These are phyloP conservation scores for Fusarium austroafricanum DNA, from an alignment of 2,329 filamentous ascomycete species.

Conservation along the genomic window DNA sequence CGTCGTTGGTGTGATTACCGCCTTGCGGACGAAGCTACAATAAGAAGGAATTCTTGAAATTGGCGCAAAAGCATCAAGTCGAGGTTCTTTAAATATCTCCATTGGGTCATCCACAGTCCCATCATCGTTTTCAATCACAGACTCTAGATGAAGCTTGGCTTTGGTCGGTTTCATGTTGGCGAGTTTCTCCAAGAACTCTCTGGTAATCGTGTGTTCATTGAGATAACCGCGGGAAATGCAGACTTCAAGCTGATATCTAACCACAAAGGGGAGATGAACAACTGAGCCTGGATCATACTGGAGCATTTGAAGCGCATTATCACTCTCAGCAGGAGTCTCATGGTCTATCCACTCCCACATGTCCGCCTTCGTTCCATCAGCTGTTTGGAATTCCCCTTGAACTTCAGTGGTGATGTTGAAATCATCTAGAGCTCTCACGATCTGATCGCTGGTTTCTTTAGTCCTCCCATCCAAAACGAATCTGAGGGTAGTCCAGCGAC, in stretches of 20 bases:
- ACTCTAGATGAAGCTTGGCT: constrained; percentile 78
- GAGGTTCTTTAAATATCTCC: constrained; percentile 72
- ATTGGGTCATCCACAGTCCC: constrained; percentile 74
- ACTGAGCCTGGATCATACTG: constrained; percentile 25
- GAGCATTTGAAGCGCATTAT: constrained; percentile 48
- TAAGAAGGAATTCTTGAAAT: constrained; percentile 72
- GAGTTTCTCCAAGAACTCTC: constrained; percentile 75
- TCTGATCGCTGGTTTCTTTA: constrained; percentile 53
- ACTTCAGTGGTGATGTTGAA: constrained; percentile 73
- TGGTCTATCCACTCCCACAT: constrained; percentile 52
- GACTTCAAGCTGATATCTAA: constrained; percentile 92
- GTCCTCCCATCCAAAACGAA: constrained; percentile 53
- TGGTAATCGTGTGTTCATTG: constrained; percentile 78
- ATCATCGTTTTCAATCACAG: constrained; percentile 73
- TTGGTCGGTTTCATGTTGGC: constrained; percentile 56
- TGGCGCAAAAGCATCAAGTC: constrained; percentile 60
- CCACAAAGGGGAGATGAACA: constrained; percentile 70
- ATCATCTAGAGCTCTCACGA: constrained; percentile 68
- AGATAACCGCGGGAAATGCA: constrained; percentile 86
- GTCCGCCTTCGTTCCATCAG: constrained; percentile 35
- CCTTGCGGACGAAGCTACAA: constrained; percentile 81
- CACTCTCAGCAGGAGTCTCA: constrained; percentile 11
- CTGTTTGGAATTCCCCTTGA: constrained; percentile 56
- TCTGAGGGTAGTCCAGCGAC: constrained; percentile 67
- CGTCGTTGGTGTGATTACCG: constrained; percentile 84